These are phyloP conservation scores for Erigeron philadelphicus DNA, from an alignment of 140 eudicot species.

Conservation along the genomic window DNA sequence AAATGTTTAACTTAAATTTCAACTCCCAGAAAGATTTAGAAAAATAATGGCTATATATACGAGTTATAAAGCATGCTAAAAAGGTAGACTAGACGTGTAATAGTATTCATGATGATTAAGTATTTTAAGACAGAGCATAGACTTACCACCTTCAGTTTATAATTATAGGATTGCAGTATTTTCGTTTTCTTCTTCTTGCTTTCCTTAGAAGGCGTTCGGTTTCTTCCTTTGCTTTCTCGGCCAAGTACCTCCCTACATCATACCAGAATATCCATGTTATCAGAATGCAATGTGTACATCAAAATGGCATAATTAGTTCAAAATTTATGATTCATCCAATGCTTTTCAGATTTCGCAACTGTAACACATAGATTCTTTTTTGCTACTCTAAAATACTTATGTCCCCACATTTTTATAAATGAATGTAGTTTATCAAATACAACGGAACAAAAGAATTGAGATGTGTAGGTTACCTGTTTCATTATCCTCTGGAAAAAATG, in stretches of 20 bases:
- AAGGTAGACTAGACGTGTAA: slow-evolving; percentile 5
- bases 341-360: not conserved
- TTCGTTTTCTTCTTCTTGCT: slow-evolving; percentile 80
- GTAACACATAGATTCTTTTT: not conserved
- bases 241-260: slow-evolving; percentile 37
- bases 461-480: slow-evolving; percentile 39
- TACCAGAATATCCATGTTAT: slow-evolving; percentile 21
- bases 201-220: slow-evolving; percentile 59
- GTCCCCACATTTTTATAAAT: not conserved
- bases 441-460: not conserved
- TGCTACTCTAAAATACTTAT: not conserved
- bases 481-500: slow-evolving; percentile 47
- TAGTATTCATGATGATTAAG: not conserved
- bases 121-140: slow-evolving; percentile 15
- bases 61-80: slow-evolving; percentile 3
- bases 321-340: not conserved
- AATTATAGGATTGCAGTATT: slow-evolving; percentile 44
- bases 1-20: not conserved
- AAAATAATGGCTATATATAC: not conserved
- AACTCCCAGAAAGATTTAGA: not conserved
- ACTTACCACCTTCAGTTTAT: slow-evolving; percentile 55
- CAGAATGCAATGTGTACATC: slow-evolving; percentile 7
- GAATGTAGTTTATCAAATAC: not conserved
- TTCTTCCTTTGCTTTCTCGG: slow-evolving; percentile 51
- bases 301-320: slow-evolving; percentile 1